These are phyloP conservation scores for Tympanopsis confertula DNA, from an alignment of 2,329 filamentous ascomycete genomes.

Conservation along the genomic window DNA sequence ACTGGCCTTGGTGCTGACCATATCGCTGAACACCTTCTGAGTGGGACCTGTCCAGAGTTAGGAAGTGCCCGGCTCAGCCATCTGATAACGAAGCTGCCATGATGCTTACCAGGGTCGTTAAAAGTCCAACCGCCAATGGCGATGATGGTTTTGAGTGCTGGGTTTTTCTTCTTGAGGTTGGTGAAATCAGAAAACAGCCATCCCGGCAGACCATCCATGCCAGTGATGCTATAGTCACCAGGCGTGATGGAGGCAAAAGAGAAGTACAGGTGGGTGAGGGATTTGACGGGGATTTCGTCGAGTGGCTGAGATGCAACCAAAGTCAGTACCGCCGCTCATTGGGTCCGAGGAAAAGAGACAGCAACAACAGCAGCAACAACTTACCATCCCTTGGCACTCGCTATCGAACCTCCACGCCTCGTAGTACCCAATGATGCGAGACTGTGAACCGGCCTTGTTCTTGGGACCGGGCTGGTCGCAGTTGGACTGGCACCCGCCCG, in stretches of 20 bases:
- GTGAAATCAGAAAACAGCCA: constrained; percentile 10
- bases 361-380: no score
- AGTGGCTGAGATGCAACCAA: neutral
- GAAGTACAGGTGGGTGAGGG: constrained; percentile 11
- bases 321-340: neutral
- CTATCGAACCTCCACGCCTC: constrained; percentile 1
- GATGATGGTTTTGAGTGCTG: constrained; percentile 16
- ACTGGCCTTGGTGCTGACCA: constrained; percentile 3
- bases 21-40: constrained; percentile 6
- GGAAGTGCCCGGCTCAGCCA: constrained; percentile 4
- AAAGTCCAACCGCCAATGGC: constrained; percentile 23
- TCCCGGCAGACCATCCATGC: constrained; percentile 9
- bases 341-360: no score
- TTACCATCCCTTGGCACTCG: constrained; percentile 4
- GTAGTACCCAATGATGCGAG: constrained; percentile 7
- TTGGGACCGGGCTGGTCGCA: constrained; percentile 1
- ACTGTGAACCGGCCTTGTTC: neutral
- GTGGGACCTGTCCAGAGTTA: neutral
- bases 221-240: constrained; percentile 8
- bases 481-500: constrained; percentile 4
- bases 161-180: constrained; percentile 9
- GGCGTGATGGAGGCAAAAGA: constrained; percentile 13
- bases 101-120: constrained; percentile 12
- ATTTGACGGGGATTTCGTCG: constrained; percentile 6
- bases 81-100: constrained; percentile 13